Percentiles rank a stretch among this genome's conserved stretches.
Conservation (phyloP, 306 rosid species). For the Vigna trinervia region DNA sequence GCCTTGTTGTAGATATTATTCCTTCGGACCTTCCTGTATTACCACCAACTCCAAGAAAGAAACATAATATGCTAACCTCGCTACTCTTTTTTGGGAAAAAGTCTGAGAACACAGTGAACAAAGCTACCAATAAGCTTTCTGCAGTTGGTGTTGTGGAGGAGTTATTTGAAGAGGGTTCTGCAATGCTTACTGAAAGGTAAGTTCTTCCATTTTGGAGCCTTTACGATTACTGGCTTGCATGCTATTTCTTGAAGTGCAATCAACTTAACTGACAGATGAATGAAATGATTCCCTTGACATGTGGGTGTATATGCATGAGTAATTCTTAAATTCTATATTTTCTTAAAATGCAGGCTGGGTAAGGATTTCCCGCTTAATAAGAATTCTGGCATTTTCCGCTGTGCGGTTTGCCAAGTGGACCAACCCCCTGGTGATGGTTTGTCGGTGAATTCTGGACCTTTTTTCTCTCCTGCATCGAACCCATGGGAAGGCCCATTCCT, state of each 20-base stretch:
- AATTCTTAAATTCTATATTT: conserved; percentile 27
- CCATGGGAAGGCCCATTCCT: conserved; percentile 98
- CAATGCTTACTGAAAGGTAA: conserved; percentile 96
- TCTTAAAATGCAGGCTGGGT: conserved; percentile 78
- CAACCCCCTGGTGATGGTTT: conserved; percentile 80
- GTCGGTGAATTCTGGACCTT: conserved; percentile 82
- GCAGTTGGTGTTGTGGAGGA: conserved; percentile 96
- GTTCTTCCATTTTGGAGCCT: neutral
- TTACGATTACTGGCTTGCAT: neutral
- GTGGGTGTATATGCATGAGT: neutral
- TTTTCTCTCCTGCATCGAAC: conserved; percentile 81
- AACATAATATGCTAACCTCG: conserved; percentile 66
- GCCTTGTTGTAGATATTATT: conserved; percentile 95
- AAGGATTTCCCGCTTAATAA: conserved; percentile 70
- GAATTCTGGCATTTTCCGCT: conserved; percentile 79
- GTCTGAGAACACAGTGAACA: conserved; percentile 64
- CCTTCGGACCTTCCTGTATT: conserved; percentile 80
- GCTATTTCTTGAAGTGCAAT: conserved; percentile 19
- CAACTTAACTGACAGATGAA: conserved; percentile 14
- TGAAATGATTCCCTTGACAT: conserved; percentile 5
- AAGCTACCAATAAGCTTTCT: conserved; percentile 82
- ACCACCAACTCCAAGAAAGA: conserved; percentile 79
- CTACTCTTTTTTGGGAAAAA: conserved; percentile 88
- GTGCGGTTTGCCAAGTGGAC: conserved; percentile 96
- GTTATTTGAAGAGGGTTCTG: conserved; percentile 99